Evolutionary conservation across 805 yeast genomes (phyloP).

Genomic region (Cyberlindnera xishuangbannaensis): DNA sequence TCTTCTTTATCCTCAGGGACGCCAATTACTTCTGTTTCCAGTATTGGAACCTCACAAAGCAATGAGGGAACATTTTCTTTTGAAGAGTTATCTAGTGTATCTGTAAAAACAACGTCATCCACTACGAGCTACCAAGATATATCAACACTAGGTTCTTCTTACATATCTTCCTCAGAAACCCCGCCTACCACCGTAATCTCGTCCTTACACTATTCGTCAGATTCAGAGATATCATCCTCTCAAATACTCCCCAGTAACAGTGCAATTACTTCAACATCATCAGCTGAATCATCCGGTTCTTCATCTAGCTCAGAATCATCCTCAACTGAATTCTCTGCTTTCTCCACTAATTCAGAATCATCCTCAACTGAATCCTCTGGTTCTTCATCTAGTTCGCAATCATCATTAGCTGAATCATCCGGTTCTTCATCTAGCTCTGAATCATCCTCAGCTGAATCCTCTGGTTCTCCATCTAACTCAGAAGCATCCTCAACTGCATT

Average conservation of each 20-base stretch:
- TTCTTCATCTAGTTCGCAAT: background rate
- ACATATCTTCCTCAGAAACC: slow-evolving; percentile 2
- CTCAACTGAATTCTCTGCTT: background rate
- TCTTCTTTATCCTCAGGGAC: no score
- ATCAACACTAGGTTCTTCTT: no score
- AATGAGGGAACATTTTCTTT: no score
- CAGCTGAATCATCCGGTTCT: background rate
- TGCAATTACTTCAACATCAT: background rate
- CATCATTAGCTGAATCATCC: background rate
- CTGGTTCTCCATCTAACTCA: no score
- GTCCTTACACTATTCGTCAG: background rate
- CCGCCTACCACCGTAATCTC: background rate
- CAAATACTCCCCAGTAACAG: background rate
- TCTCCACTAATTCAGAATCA: background rate
- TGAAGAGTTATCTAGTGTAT: no score
- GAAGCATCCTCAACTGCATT: background rate
- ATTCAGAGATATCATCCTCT: background rate
- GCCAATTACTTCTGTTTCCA: no score
- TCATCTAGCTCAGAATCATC: slow-evolving; percentile 1
- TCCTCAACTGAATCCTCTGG: background rate
- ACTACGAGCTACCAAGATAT: no score
- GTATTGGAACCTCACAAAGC: no score
- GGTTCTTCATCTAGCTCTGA: background rate
- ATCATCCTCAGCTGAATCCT: slow-evolving; percentile 1
- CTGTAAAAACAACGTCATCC: no score